Evolutionary conservation across 371 early-diverging fungal genomes (phyloP).

Genomic region (Circinella umbellata): DNA sequence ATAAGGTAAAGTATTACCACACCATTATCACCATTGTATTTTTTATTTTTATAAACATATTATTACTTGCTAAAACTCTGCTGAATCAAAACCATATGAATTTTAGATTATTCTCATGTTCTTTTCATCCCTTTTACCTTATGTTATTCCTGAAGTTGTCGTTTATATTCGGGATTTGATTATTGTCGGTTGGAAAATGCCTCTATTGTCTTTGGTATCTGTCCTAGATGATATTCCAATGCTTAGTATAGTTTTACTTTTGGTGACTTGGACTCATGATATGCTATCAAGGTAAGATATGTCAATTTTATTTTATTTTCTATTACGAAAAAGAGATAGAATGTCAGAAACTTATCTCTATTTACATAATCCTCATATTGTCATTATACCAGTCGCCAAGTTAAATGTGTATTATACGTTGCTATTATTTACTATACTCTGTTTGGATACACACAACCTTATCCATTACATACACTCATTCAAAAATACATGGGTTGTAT

Average conservation of each 20-base stretch:
- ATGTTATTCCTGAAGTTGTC: slow-evolving; percentile 59
- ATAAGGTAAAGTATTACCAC: not conserved
- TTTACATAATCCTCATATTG: not conserved
- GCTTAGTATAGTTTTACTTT: slow-evolving; percentile 1
- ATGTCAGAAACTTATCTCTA: too few relatives aligned
- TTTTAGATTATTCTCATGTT: slow-evolving; percentile 54
- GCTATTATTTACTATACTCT: not conserved
- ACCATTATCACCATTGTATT: not conserved
- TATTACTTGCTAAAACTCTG: too few relatives aligned
- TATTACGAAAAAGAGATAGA: too few relatives aligned
- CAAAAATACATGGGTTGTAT: not conserved
- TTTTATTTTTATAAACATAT: not conserved
- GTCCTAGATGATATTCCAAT: slow-evolving; percentile 16
- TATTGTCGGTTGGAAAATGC: slow-evolving; percentile 50
- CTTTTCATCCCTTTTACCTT: slow-evolving; percentile 64
- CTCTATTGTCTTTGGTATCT: not conserved
- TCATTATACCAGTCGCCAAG: not conserved
- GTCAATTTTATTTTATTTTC: too few relatives aligned
- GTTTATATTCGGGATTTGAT: slow-evolving; percentile 67
- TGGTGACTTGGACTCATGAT: not conserved
- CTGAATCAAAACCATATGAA: too few relatives aligned
- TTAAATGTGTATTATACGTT: not conserved
- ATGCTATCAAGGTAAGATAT: not conserved
- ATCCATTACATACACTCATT: not conserved
- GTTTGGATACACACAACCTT: not conserved